Base-by-base conservation (phyloP, 192 early-diverging fungal genomes). In the Thamnidium elegans region DNA sequence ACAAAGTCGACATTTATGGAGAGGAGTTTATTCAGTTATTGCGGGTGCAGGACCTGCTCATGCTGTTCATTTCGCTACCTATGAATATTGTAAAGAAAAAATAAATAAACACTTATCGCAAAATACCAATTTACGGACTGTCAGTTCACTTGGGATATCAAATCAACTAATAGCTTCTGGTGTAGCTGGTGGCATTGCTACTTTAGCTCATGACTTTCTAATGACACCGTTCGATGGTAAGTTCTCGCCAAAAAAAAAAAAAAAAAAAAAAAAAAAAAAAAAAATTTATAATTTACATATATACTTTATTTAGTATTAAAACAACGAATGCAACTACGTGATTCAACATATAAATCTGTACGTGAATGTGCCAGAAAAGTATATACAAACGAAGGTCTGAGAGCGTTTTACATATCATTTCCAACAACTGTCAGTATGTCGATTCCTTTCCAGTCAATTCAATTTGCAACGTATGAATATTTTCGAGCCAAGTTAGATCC, bases 191-290 rank as follows among this genome's bases (percentile, higher is more conserved):
- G 94, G 89, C 34, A 86, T 84, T 69, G 95, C 95, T 5, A 96
- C 94, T 5, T 77, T 94, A 30, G 76, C 89, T 4, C 86, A 87
- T 75, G 96, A 98, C 62, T 92, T 90, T 19, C 70, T 98, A 58
- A 94, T 95, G 90, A 98, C 93, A 66, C 96, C 96, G 19, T 98
- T 98, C 76, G 96, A 98, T 76, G 95, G 86, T 87, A 69, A 54
- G 77, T 62, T 26, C 26, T 26, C 26, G n/a, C n/a, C n/a, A n/a
- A n/a, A n/a, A n/a, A n/a, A n/a, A n/a, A n/a, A n/a, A n/a, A n/a
- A n/a, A 39, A 48, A 15, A 39, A 36, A 17, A 0, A 50, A 42
- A 14, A 21, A 26, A 17, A 20, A 21, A 4, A 39, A 15, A 51
- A 43, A 31, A 7, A 34, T 1, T 36, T 32, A 8, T 7, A 3